A percentile compares a stretch with the other conserved stretches of the same genome.
These are phyloP conservation scores for Earliella scabrosa DNA, from an alignment of 1,284 basidiomycete species.

Conservation along the genomic window DNA sequence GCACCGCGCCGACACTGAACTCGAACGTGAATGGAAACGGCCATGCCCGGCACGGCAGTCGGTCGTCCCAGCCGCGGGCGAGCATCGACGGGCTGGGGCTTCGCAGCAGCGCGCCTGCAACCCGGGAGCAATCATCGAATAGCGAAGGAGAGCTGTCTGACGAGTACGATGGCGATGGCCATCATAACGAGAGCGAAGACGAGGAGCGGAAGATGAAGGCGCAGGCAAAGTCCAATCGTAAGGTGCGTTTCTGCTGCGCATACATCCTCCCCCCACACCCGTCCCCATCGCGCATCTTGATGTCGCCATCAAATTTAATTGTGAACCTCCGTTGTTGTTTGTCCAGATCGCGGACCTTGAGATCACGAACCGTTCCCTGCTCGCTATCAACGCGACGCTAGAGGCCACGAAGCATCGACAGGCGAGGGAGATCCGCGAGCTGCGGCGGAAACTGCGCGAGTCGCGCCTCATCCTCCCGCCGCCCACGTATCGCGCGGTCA, in stretches of 20 bases:
- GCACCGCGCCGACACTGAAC: conserved; percentile 38
- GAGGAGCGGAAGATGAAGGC: conserved; percentile 60
- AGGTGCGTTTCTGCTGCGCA: conserved; percentile 49
- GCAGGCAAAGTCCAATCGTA: conserved; percentile 78
- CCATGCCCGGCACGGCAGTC: conserved; percentile 18
- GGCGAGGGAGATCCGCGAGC: conserved; percentile 67
- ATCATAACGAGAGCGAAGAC: conserved; percentile 28
- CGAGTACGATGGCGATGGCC: conserved; percentile 34
- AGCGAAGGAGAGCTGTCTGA: conserved; percentile 24
- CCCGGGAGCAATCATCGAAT: conserved; percentile 22
- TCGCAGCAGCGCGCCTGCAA: conserved; percentile 18
- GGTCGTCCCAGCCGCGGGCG: conserved; percentile 18
- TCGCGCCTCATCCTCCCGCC: conserved; percentile 78
- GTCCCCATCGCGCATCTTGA: not conserved
- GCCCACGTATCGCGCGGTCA: conserved; percentile 56
- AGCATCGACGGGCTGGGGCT: conserved; percentile 29
- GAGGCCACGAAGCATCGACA: conserved; percentile 79
- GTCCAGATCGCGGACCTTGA: conserved; percentile 80
- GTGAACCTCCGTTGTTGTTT: not conserved
- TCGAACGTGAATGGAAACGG: conserved; percentile 30
- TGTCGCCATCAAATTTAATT: conserved; percentile 1
- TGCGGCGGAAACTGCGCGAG: conserved; percentile 76
- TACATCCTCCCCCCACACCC: not conserved
- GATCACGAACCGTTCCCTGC: conserved; percentile 79
- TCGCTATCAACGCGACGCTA: conserved; percentile 75